Evolutionary conservation across 805 yeast species (phyloP).

Genomic region (Kuraishia piskuri): DNA sequence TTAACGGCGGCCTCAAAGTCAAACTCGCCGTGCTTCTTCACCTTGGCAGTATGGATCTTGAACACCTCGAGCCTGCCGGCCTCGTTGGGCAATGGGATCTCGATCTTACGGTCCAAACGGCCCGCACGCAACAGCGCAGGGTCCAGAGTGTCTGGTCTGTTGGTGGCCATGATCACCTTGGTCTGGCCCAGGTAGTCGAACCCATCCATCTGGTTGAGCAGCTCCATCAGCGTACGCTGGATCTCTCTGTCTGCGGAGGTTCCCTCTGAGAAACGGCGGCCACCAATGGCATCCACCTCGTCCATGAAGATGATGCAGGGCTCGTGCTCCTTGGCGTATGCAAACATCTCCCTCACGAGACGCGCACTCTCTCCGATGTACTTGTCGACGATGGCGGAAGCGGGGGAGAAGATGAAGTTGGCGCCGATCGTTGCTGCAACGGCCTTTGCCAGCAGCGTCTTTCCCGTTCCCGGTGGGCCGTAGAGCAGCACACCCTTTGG

Average conservation of each 20-base stretch:
- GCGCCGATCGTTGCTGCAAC: slow-evolving; percentile 99
- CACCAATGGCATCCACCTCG: slow-evolving; percentile 98
- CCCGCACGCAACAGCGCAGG: slow-evolving; percentile 98
- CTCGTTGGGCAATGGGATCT: slow-evolving; percentile 92
- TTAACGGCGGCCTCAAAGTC: slow-evolving; percentile 96
- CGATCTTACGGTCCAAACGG: slow-evolving; percentile 92
- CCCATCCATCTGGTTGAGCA: slow-evolving; percentile 97
- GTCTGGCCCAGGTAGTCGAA: slow-evolving; percentile 95
- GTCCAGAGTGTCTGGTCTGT: slow-evolving; percentile 95
- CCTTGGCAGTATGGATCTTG: slow-evolving; percentile 83
- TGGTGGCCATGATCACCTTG: slow-evolving; percentile 98
- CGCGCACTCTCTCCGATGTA: slow-evolving; percentile 98
- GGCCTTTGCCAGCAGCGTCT: slow-evolving; percentile 91
- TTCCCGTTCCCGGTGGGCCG: slow-evolving; percentile 99
- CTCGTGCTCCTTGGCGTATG: slow-evolving; percentile 95
- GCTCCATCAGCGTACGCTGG: slow-evolving; percentile 95
- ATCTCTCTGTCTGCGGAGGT: slow-evolving; percentile 98
- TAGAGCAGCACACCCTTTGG: slow-evolving; percentile 95
- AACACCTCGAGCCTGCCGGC: slow-evolving; percentile 90
- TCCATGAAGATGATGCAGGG: slow-evolving; percentile 98
- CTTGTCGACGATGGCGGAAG: slow-evolving; percentile 95
- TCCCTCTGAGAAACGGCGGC: slow-evolving; percentile 95
- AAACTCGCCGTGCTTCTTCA: slow-evolving; percentile 87
- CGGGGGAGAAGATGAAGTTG: slow-evolving; percentile 95
- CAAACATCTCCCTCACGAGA: slow-evolving; percentile 94